Percentiles rank a stretch among this genome's conserved stretches.
These are phyloP conservation scores for Vitis labrusca DNA, from an alignment of 164 flowering plant genomes.

Conservation along the genomic window DNA sequence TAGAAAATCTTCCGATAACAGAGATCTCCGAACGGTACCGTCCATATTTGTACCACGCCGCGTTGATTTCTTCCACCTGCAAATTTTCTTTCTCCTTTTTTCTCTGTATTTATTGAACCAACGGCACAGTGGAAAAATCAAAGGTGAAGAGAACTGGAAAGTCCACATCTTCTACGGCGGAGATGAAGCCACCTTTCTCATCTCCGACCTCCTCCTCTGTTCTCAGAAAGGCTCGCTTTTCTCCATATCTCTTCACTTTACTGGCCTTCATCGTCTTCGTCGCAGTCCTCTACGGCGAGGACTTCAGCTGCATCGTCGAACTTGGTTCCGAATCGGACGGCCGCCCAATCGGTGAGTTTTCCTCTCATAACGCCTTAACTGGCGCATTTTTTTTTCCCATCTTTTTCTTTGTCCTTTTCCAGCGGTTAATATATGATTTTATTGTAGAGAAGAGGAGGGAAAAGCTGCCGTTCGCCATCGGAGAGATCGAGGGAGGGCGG, in stretches of 20 bases:
- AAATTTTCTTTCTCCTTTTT: too few relatives aligned
- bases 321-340: slow-evolving; percentile 9
- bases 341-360: slow-evolving; percentile 39
- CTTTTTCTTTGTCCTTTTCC: slow-evolving; percentile 5
- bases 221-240: slow-evolving; percentile 44
- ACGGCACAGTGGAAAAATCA: not conserved
- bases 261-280: slow-evolving; percentile 63
- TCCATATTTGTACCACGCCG: too few relatives aligned
- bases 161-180: not conserved
- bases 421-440: not conserved
- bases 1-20: too few relatives aligned
- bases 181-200: slow-evolving; percentile 45
- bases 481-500: slow-evolving; percentile 31
- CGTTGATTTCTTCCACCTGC: too few relatives aligned
- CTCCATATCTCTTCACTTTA: slow-evolving; percentile 57
- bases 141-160: too few relatives aligned
- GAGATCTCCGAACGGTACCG: too few relatives aligned
- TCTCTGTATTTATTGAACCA: too few relatives aligned
- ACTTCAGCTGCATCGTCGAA: slow-evolving; percentile 47
- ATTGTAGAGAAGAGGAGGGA: slow-evolving; percentile 38
- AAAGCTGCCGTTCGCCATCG: slow-evolving; percentile 57
- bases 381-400: not conserved
- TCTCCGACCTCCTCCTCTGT: slow-evolving; percentile 25
- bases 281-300: slow-evolving; percentile 55
- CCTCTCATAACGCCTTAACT: too few relatives aligned